Conservation (phyloP, 2,329 filamentous ascomycete species). For the Leptodontidium sp. region DNA sequence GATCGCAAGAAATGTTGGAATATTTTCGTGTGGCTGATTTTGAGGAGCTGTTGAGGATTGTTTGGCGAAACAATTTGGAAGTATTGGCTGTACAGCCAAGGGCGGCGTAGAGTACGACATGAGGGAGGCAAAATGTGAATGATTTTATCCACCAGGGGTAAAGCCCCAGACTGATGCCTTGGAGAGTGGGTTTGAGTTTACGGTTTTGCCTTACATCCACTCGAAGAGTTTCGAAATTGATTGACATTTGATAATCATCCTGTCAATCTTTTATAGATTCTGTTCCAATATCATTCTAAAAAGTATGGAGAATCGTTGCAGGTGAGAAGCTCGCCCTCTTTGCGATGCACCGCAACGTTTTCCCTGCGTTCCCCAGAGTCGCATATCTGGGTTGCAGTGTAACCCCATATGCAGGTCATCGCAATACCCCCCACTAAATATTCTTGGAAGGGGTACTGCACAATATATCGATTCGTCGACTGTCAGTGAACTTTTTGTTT, state of each 20-base stretch:
- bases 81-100: slow-evolving; percentile 8
- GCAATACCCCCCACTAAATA: neutral
- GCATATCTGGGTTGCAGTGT: neutral
- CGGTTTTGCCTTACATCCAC: neutral
- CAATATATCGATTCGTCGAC: neutral
- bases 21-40: slow-evolving; percentile 4
- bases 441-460: neutral
- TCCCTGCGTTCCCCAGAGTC: neutral
- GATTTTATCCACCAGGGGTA: neutral
- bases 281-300: neutral
- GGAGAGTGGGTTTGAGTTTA: neutral
- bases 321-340: neutral
- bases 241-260: too few species aligned
- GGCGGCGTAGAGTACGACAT: neutral
- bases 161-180: neutral
- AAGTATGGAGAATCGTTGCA: too few species aligned
- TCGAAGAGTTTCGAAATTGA: neutral
- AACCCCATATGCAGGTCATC: neutral
- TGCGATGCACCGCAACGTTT: neutral
- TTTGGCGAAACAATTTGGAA: neutral
- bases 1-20: neutral
- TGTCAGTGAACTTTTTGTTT: neutral
- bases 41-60: neutral
- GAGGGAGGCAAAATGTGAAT: slow-evolving; percentile 3
- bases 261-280: neutral